phyloP scores from a whole-genome alignment of 768 basidiomycete genomes.

The Leucocoprinus birnbaumii region DNA sequence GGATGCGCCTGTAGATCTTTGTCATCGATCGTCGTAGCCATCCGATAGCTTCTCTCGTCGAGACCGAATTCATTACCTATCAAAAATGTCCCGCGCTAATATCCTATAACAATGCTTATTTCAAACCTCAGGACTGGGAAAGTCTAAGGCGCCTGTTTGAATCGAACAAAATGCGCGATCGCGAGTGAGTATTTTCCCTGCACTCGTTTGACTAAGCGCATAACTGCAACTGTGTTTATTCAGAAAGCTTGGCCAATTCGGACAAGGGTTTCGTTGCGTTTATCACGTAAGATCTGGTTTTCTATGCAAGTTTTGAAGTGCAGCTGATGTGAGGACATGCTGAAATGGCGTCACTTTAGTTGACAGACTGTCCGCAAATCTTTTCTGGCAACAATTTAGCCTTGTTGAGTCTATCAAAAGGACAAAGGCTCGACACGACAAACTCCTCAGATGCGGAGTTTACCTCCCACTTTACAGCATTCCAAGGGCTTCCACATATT shows the following conservation, averaged over 20 bases:
- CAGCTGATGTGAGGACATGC: neutral
- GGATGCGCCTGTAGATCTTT: slow-evolving; percentile 28
- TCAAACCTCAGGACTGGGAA: slow-evolving; percentile 38
- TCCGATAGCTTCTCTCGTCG: slow-evolving; percentile 18
- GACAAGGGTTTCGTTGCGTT: slow-evolving; percentile 44
- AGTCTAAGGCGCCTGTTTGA: slow-evolving; percentile 37
- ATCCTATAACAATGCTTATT: slow-evolving; percentile 41
- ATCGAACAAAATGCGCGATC: slow-evolving; percentile 41
- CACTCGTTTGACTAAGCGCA: neutral
- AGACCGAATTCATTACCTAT: slow-evolving; percentile 19
- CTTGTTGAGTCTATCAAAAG: slow-evolving; percentile 40
- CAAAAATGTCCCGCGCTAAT: slow-evolving; percentile 41
- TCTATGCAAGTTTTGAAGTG: neutral
- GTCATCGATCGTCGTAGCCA: slow-evolving; percentile 36
- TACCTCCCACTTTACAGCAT: slow-evolving; percentile 2
- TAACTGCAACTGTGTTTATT: neutral
- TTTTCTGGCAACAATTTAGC: slow-evolving; percentile 35
- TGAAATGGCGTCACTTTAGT: slow-evolving; percentile 20
- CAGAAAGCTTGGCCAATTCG: slow-evolving; percentile 50
- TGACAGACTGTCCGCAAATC: slow-evolving; percentile 47
- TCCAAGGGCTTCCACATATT: neutral
- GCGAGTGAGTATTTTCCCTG: slow-evolving; percentile 27
- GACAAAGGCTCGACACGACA: slow-evolving; percentile 21
- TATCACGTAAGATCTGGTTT: slow-evolving; percentile 43
- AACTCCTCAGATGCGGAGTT: neutral